Evolutionary conservation across 495 filamentous ascomycete genomes (phyloP), one percentile per base, ranked within the genome.

Genomic region (Talaromyces trachyspermus): DNA sequence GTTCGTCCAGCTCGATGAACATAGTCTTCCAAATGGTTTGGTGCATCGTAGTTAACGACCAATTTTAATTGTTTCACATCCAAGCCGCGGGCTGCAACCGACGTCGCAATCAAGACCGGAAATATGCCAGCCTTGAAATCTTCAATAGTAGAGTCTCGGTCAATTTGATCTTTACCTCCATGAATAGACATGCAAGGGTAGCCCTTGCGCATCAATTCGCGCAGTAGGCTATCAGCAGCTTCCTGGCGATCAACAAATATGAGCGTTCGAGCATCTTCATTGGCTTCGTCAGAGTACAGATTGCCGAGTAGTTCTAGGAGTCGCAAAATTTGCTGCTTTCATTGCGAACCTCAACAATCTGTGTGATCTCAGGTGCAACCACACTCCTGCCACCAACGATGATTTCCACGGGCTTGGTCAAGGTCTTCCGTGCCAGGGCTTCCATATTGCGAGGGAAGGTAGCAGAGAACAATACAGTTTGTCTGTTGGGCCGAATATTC

Each of bases 111-210:
- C 60, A 99, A 66, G 45, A 99, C 80, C 0, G 90, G 90, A 43
- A 92, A 79, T 36, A 89, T 80, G 25, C 92, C 92, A 44, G 81
- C 82, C 61, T 95, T 96, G 77, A 97, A 99, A 58, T 96, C 90
- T 42, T 83, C 78, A 55, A 99, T 96, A 22, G 89, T 89, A 22
- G 89, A 92, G 58, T 95, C 88, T 36, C 94, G 85, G 57, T 99
- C 94, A 54, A 88, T 83, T 56, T 97, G 92, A 52, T 97, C 92
- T 56, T 95, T 95, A 23, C 87, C 89, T 30, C 94, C 94, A 51
- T 99, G 94, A 41, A 99, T 94, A 15, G 92, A 92, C 79, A 90
- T 88, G 66, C 86, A 94, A 4, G 89, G 88, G 57, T 97, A 99
- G 6, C 88, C 87, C 62, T 88, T 90, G 15, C 81, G 79, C 77